These are phyloP conservation scores for Pythium volutum DNA, from an alignment of 352 stramenopile species.

Conservation along the genomic window DNA sequence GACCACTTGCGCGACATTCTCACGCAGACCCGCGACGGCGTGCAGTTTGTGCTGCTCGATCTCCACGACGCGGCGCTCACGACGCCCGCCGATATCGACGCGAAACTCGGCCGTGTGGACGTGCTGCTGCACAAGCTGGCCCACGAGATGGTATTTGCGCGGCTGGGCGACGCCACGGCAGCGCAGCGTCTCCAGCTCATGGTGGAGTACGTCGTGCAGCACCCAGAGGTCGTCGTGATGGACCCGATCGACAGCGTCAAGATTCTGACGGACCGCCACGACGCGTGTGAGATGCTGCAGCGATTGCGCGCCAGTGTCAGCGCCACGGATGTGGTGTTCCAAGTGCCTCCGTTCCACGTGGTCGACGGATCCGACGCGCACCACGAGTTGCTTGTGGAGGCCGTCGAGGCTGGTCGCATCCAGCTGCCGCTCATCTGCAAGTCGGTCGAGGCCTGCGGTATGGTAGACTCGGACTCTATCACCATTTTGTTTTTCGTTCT, in stretches of 20 bases:
- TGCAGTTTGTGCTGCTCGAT: slow-evolving; percentile 77
- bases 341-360: slow-evolving; percentile 49
- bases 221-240: slow-evolving; percentile 55
- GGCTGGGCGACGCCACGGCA: slow-evolving; percentile 44
- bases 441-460: slow-evolving; percentile 80
- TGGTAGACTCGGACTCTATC: slow-evolving; percentile 13
- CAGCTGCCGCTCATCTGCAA: slow-evolving; percentile 78
- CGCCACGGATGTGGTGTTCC: slow-evolving; percentile 28
- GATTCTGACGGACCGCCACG: slow-evolving; percentile 66
- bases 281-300: slow-evolving; percentile 51
- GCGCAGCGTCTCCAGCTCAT: slow-evolving; percentile 49
- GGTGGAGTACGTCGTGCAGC: slow-evolving; percentile 35
- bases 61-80: slow-evolving; percentile 40
- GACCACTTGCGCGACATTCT: slow-evolving; percentile 69
- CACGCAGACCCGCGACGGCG: slow-evolving; percentile 32
- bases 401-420: slow-evolving; percentile 39
- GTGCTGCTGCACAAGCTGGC: slow-evolving; percentile 78
- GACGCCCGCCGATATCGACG: slow-evolving; percentile 33
- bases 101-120: slow-evolving; percentile 48
- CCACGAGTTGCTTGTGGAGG: slow-evolving; percentile 35
- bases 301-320: slow-evolving; percentile 18
- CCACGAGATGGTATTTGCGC: slow-evolving; percentile 80
- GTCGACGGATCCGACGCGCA: slow-evolving; percentile 29
- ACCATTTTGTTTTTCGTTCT: not conserved
- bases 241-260: slow-evolving; percentile 67